Percentiles rank a stretch among this genome's conserved stretches.
phyloP scores from a whole-genome alignment of 2,329 filamentous ascomycete species.

The Penicillium sp. region DNA sequence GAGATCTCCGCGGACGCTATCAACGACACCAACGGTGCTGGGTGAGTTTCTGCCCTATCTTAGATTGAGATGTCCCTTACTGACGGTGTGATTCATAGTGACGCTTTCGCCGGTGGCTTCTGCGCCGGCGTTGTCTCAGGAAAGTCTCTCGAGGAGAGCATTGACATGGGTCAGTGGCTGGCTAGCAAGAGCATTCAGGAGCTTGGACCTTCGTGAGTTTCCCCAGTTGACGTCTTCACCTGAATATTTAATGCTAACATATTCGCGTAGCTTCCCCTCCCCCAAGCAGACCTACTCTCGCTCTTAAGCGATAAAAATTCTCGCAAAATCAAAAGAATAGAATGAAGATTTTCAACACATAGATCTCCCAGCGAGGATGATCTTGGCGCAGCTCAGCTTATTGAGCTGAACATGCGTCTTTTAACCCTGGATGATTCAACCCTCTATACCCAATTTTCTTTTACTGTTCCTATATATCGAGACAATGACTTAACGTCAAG shows the following conservation, averaged over 20 bases:
- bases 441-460: constrained; percentile 43
- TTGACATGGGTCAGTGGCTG: constrained; percentile 97
- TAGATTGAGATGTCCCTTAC: constrained; percentile 1
- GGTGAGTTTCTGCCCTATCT: constrained; percentile 46
- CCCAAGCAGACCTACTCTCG: constrained; percentile 75
- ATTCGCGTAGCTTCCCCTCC: constrained; percentile 69
- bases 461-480: constrained; percentile 21
- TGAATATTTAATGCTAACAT: constrained; percentile 20
- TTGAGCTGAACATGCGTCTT: constrained; percentile 20
- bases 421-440: constrained; percentile 44
- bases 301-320: constrained; percentile 24
- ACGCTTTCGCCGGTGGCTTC: constrained; percentile 95
- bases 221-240: neutral
- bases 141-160: constrained; percentile 74
- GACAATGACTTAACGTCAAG: constrained; percentile 32
- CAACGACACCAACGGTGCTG: constrained; percentile 94
- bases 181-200: constrained; percentile 93
- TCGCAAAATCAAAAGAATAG: constrained; percentile 19
- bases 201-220: constrained; percentile 88
- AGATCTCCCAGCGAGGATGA: constrained; percentile 19
- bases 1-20: constrained; percentile 77
- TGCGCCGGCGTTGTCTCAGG: constrained; percentile 85
- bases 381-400: constrained; percentile 20
- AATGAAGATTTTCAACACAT: constrained; percentile 29
- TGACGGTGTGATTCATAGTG: constrained; percentile 53